These are phyloP conservation scores for Mesembryanthemum crystallinum DNA, from an alignment of 148 eudicot genomes.

Conservation along the genomic window DNA sequence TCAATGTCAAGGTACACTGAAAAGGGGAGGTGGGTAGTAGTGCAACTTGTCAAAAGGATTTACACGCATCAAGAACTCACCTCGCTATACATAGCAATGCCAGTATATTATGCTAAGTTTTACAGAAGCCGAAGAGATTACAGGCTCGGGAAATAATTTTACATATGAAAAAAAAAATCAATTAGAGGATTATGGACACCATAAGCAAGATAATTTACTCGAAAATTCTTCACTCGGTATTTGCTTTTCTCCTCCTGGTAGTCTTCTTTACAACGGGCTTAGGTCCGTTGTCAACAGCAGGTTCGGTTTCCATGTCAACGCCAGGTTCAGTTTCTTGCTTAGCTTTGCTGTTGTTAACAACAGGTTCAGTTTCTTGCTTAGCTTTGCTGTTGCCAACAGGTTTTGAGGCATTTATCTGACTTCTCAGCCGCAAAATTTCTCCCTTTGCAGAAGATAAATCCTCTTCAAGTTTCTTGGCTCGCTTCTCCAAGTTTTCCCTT, in stretches of 20 bases:
- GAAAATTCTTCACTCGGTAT: constrained; percentile 14
- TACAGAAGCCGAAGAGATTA: constrained; percentile 21
- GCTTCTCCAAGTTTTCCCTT: constrained; percentile 48
- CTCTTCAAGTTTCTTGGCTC: constrained; percentile 56
- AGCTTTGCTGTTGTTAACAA: constrained; percentile 23
- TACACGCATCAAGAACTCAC: constrained; percentile 20
- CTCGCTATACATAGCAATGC: constrained; percentile 16
- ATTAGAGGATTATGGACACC: not conserved
- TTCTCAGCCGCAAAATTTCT: constrained; percentile 64
- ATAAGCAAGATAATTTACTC: not conserved
- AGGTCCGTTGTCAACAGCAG: constrained; percentile 14
- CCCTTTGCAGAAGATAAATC: constrained; percentile 74
- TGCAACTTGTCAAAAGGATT: constrained; percentile 19
- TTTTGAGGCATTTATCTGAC: constrained; percentile 36
- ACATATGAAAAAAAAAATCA: constrained; percentile 2
- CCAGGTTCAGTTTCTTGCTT: constrained; percentile 25
- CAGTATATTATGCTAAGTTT: constrained; percentile 3
- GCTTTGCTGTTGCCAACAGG: constrained; percentile 24
- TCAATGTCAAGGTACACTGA: not conserved
- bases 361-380: constrained; percentile 18
- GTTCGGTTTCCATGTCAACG: constrained; percentile 19
- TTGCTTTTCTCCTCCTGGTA: constrained; percentile 25
- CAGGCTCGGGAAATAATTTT: constrained; percentile 9
- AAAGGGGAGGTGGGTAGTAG: not conserved
- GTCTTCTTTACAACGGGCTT: constrained; percentile 35